These are phyloP conservation scores for Fusarium annulatum DNA, from an alignment of 2,329 filamentous ascomycete species.

Conservation along the genomic window DNA sequence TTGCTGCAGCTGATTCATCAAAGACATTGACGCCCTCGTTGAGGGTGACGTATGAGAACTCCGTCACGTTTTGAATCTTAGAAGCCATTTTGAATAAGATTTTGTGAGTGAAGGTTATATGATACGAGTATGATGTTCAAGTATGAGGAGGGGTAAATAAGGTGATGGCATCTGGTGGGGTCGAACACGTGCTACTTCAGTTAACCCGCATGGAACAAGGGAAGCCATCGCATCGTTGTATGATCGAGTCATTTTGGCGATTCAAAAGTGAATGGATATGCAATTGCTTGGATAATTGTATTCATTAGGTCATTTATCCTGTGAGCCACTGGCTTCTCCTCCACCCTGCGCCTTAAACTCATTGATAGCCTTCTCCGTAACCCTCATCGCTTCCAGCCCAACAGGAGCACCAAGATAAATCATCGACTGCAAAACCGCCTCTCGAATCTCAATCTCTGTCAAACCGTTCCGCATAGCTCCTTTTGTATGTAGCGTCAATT, in stretches of 20 bases:
- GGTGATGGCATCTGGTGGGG: slow-evolving; percentile 13
- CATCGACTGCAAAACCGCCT: slow-evolving; percentile 32
- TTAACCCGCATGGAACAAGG: slow-evolving; percentile 36
- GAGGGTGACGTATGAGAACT: slow-evolving; percentile 37
- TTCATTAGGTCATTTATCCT: rapidly evolving
- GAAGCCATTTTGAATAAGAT: slow-evolving; percentile 18
- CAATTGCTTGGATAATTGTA: rapidly evolving
- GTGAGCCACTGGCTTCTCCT: neutral
- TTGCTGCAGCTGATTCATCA: slow-evolving; percentile 26
- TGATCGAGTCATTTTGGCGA: rapidly evolving
- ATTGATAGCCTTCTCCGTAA: slow-evolving; percentile 26
- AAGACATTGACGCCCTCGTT: slow-evolving; percentile 32
- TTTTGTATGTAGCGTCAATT: slow-evolving; percentile 30
- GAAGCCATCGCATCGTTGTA: neutral
- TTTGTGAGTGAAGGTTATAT: neutral
- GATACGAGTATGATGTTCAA: neutral
- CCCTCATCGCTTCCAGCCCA: slow-evolving; percentile 33
- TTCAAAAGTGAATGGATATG: neutral
- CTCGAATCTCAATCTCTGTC: slow-evolving; percentile 33
- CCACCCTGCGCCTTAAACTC: neutral
- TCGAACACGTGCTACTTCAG: slow-evolving; percentile 27
- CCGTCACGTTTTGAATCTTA: slow-evolving; percentile 36
- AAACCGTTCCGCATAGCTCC: slow-evolving; percentile 30
- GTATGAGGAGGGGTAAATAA: slow-evolving; percentile 26
- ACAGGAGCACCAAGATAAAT: slow-evolving; percentile 34